Percentiles rank a stretch among this genome's conserved stretches.
These are phyloP conservation scores for Piloderma croceum DNA, from an alignment of 768 basidiomycete genomes.

Conservation along the genomic window DNA sequence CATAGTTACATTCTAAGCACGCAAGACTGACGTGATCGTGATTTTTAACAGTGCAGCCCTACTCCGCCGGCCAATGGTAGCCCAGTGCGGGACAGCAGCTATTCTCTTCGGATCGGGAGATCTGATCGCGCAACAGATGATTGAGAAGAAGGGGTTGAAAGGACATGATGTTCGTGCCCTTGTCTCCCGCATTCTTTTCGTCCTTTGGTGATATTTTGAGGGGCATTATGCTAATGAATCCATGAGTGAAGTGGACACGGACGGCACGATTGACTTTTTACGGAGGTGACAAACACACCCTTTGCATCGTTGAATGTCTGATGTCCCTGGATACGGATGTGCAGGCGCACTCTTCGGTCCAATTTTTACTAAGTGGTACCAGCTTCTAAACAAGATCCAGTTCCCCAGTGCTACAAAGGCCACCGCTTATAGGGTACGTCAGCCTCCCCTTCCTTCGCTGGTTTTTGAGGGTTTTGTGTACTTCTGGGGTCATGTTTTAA, in stretches of 20 bases:
- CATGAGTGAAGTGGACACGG: slow-evolving; percentile 40
- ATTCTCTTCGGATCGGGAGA: slow-evolving; percentile 72
- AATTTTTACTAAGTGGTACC: slow-evolving; percentile 77
- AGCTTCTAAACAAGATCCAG: slow-evolving; percentile 62
- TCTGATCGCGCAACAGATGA: slow-evolving; percentile 78
- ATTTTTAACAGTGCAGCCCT: slow-evolving; percentile 44
- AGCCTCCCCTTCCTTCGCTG: slow-evolving; percentile 71
- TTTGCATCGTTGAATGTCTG: neutral
- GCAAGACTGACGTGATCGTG: slow-evolving; percentile 6
- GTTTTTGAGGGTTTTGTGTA: slow-evolving; percentile 26
- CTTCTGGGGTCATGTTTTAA: neutral
- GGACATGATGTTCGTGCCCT: slow-evolving; percentile 64
- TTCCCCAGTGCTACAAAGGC: slow-evolving; percentile 57
- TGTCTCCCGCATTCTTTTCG: slow-evolving; percentile 1
- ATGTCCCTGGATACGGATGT: slow-evolving; percentile 12
- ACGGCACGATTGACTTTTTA: slow-evolving; percentile 66
- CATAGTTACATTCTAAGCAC: slow-evolving; percentile 11
- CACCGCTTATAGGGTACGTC: slow-evolving; percentile 60
- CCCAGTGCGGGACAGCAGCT: slow-evolving; percentile 61
- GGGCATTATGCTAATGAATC: neutral
- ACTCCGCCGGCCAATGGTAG: slow-evolving; percentile 53
- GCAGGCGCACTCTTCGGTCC: slow-evolving; percentile 74
- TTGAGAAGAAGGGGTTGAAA: slow-evolving; percentile 66
- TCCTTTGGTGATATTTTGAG: neutral
- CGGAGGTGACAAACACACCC: slow-evolving; percentile 45